Evolutionary conservation across 2,329 filamentous ascomycete genomes (phyloP).

Genomic region (Diplodia scrobiculata): DNA sequence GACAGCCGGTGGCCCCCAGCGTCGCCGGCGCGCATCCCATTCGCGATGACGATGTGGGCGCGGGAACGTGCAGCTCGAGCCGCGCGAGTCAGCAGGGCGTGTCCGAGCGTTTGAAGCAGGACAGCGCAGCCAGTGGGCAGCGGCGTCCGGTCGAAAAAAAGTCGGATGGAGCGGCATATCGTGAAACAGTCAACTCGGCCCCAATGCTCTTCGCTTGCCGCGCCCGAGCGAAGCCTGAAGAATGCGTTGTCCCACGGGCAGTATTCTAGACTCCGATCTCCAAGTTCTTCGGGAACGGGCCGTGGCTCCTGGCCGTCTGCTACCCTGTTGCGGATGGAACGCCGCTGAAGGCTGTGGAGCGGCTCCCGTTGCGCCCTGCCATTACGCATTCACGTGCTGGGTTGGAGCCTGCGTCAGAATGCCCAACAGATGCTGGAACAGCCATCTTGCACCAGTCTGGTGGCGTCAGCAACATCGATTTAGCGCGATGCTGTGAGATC

Average conservation of each 20-base stretch:
- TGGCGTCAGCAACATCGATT: background rate
- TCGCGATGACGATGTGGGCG: slow-evolving; percentile 8
- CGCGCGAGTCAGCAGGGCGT: slow-evolving; percentile 15
- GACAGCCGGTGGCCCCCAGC: no score
- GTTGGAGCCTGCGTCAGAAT: background rate
- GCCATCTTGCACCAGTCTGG: background rate
- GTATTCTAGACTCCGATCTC: slow-evolving; percentile 12
- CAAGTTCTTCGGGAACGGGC: slow-evolving; percentile 17
- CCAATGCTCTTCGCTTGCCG: slow-evolving; percentile 7
- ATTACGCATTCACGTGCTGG: background rate
- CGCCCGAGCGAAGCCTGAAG: background rate
- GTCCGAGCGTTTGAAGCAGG: background rate
- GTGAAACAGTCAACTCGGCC: slow-evolving; percentile 13
- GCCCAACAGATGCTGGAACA: no score
- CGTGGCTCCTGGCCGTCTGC: slow-evolving; percentile 6
- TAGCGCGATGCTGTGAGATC: no score
- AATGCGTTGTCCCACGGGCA: background rate
- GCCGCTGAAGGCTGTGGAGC: slow-evolving; percentile 13
- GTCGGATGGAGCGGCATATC: slow-evolving; percentile 9
- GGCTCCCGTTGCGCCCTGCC: background rate
- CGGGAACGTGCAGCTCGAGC: slow-evolving; percentile 7
- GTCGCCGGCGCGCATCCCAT: background rate
- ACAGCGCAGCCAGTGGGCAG: slow-evolving; percentile 4
- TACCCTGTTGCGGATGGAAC: slow-evolving; percentile 13
- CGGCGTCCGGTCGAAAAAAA: background rate